These are phyloP conservation scores for Diospyros lotus DNA, from an alignment of 148 eudicot species.

Conservation along the genomic window DNA sequence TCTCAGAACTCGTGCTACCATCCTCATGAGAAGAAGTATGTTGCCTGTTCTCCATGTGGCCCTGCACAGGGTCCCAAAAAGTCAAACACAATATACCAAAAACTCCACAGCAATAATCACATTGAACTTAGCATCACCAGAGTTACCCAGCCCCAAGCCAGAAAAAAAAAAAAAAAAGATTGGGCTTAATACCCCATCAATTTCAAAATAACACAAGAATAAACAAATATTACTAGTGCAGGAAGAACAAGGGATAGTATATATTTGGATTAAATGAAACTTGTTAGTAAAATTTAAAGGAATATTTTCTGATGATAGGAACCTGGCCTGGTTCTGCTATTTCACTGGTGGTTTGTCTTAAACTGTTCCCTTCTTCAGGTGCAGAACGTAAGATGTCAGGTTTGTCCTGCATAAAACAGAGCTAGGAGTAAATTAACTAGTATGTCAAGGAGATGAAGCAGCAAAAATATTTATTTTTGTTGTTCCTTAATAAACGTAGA, in stretches of 20 bases:
- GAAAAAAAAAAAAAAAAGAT: background rate
- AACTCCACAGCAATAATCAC: too few relatives aligned
- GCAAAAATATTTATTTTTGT: background rate
- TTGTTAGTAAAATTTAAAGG: background rate
- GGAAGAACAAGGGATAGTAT: background rate
- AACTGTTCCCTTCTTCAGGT: slow-evolving; percentile 23
- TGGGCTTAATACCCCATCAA: background rate
- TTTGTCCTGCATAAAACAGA: slow-evolving; percentile 19
- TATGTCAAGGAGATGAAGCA: background rate
- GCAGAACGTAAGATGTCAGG: slow-evolving; percentile 20
- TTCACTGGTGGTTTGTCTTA: slow-evolving; percentile 17
- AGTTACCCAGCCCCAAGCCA: background rate
- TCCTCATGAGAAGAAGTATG: slow-evolving; percentile 31
- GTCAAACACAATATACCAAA: background rate
- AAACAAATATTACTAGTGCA: background rate
- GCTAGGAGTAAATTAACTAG: background rate
- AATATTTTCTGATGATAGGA: slow-evolving; percentile 12
- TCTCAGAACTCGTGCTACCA: slow-evolving; percentile 23
- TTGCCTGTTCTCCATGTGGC: slow-evolving; percentile 24
- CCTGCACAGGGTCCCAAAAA: slow-evolving; percentile 48
- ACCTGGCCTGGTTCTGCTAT: slow-evolving; percentile 10
- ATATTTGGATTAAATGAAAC: background rate
- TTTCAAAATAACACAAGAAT: background rate
- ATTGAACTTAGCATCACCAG: background rate
- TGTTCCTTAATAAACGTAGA: background rate